Percentiles rank a stretch among this genome's conserved stretches.
Conservation (phyloP, 2,329 filamentous ascomycete species). For the Coccinonectria pachysandricola region DNA sequence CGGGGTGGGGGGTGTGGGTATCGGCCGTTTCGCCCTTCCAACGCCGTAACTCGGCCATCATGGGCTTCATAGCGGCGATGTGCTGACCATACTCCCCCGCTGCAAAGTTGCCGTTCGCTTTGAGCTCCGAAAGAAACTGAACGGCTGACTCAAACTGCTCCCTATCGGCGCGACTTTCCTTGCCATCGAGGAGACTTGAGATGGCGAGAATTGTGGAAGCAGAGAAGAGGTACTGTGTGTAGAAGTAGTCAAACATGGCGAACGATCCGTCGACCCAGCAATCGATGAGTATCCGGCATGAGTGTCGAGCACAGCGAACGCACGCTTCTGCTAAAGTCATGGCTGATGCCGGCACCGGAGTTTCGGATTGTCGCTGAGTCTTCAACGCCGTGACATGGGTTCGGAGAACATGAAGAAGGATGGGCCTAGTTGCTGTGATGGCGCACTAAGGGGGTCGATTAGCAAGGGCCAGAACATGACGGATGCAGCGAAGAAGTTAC, state of each 20-base stretch:
- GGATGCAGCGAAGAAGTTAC: conserved; percentile 2
- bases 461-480: too few relatives aligned
- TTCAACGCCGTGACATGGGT: conserved; percentile 18
- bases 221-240: conserved; percentile 8
- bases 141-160: conserved; percentile 30
- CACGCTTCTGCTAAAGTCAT: conserved; percentile 16
- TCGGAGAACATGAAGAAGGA: conserved; percentile 24
- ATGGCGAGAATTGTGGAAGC: conserved; percentile 6
- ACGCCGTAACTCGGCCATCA: conserved; percentile 13
- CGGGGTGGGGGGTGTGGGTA: too few relatives aligned
- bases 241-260: conserved; percentile 6
- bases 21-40: conserved; percentile 9
- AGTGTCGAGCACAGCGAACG: conserved; percentile 6
- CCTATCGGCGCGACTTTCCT: conserved; percentile 22
- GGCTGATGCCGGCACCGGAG: conserved; percentile 21
- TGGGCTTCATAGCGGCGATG: conserved; percentile 24
- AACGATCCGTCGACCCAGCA: conserved; percentile 8
- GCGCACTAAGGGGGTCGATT: too few relatives aligned
- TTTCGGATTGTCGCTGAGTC: conserved; percentile 9
- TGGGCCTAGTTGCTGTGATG: conserved; percentile 24
- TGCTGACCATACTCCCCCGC: conserved; percentile 33
- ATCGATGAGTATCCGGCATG: conserved; percentile 1
- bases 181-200: conserved; percentile 4
- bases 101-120: conserved; percentile 29
- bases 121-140: conserved; percentile 28